Conservation (phyloP, 2,329 filamentous ascomycete genomes). For the Fusarium sp. region DNA sequence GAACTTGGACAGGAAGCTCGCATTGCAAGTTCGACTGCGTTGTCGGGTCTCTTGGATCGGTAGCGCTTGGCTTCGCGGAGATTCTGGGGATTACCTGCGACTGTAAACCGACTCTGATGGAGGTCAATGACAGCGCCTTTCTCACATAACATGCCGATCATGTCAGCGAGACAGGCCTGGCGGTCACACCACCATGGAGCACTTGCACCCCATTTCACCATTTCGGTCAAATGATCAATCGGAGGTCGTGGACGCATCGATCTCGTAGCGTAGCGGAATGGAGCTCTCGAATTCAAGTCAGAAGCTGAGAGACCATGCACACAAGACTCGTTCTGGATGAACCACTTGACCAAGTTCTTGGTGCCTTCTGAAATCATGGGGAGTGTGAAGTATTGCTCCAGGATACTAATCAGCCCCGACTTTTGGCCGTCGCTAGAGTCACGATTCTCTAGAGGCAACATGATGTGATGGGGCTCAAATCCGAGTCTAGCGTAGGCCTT, state of each 20-base stretch:
- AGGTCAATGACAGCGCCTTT: constrained; percentile 17
- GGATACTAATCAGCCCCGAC: background rate
- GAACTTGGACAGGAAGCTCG: background rate
- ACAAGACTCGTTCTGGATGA: background rate
- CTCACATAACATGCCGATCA: background rate
- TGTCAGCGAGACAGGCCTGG: background rate
- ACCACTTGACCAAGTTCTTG: background rate
- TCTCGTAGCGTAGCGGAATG: background rate
- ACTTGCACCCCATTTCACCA: constrained; percentile 1
- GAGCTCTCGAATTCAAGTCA: background rate
- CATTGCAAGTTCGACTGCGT: constrained; percentile 21
- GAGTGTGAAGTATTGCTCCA: background rate
- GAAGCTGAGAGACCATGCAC: background rate
- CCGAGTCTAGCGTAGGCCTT: background rate
- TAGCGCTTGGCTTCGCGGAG: background rate
- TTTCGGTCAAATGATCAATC: constrained; percentile 10
- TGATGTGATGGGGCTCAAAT: background rate
- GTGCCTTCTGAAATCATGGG: background rate
- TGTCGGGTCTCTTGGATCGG: background rate
- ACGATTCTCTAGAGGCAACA: background rate
- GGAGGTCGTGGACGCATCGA: background rate
- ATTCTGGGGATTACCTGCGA: background rate
- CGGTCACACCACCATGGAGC: background rate
- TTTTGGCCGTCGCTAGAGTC: background rate
- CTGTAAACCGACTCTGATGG: constrained; percentile 2